These are phyloP conservation scores for Pseudogymnoascus sp. DNA, from an alignment of 2,329 filamentous ascomycete species.

Conservation along the genomic window DNA sequence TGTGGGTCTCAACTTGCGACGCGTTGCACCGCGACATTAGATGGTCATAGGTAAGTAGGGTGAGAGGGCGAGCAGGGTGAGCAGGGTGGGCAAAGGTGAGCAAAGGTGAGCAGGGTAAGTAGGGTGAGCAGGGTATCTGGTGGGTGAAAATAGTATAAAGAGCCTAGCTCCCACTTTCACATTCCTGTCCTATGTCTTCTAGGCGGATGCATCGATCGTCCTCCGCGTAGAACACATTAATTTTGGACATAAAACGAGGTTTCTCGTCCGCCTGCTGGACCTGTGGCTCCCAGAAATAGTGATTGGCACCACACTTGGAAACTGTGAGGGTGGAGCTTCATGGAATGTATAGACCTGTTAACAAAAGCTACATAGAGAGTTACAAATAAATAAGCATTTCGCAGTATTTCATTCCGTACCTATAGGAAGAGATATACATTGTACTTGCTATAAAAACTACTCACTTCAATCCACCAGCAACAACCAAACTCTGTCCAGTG, in stretches of 20 bases:
- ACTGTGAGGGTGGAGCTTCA: background rate
- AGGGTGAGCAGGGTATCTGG: no score
- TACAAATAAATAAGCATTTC: background rate
- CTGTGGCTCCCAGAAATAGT: background rate
- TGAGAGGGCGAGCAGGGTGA: no score
- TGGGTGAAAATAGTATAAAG: no score
- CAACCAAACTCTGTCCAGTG: conserved; percentile 40
- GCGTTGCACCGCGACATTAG: no score
- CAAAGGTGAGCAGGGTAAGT: no score
- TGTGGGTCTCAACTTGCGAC: no score
- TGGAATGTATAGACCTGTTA: background rate
- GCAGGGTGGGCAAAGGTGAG: no score
- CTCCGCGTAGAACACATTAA: background rate
- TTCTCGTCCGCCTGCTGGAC: background rate
- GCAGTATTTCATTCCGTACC: background rate
- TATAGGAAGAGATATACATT: background rate
- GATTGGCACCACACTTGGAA: background rate
- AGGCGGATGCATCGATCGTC: background rate
- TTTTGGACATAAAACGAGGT: background rate
- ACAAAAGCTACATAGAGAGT: background rate
- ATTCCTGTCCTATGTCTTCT: background rate
- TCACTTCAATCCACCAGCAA: conserved; percentile 36
- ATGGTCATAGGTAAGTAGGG: no score
- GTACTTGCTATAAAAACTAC: background rate
- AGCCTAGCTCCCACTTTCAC: no score